Conservation (phyloP, 2,329 filamentous ascomycete genomes). For the Sclerotinia spermophila region DNA sequence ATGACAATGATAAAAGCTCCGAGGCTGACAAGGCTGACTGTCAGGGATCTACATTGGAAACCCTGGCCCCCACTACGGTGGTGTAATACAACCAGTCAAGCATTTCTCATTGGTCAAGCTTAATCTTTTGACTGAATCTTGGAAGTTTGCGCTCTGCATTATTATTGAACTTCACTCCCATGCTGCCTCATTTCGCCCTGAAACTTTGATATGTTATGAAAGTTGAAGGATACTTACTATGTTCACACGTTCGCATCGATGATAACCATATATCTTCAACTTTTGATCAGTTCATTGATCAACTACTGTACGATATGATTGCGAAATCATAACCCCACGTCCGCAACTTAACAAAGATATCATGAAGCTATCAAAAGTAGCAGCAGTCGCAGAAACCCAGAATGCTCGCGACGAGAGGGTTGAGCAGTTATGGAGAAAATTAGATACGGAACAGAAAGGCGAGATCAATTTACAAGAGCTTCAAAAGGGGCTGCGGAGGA, state of each 20-base stretch:
- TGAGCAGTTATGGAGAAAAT: conserved; percentile 75
- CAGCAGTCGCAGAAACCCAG: conserved; percentile 72
- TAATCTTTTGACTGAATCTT: conserved; percentile 13
- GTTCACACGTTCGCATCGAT: conserved; percentile 22
- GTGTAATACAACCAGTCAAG: conserved; percentile 13
- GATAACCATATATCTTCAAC: conserved; percentile 22
- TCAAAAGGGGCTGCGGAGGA: conserved; percentile 77
- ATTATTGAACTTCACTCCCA: conserved; percentile 2
- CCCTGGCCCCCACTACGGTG: conserved; percentile 14
- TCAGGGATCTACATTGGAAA: not conserved
- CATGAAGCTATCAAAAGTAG: conserved; percentile 52
- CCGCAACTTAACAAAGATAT: conserved; percentile 17
- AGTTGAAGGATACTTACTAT: not conserved
- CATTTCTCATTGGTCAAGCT: conserved; percentile 18
- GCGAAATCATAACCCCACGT: conserved; percentile 26
- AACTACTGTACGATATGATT: conserved; percentile 25
- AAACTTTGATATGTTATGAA: conserved; percentile 12
- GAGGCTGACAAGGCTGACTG: conserved; percentile 19
- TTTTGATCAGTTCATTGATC: conserved; percentile 20
- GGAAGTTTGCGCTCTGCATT: conserved; percentile 12
- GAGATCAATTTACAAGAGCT: conserved; percentile 81
- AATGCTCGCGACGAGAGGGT: conserved; percentile 78
- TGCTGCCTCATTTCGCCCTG: not conserved
- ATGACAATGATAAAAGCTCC: not conserved
- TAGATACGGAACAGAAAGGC: conserved; percentile 73